Base-by-base conservation (phyloP, 1,284 basidiomycete species). In the Cutaneotrichosporon sp. region DNA sequence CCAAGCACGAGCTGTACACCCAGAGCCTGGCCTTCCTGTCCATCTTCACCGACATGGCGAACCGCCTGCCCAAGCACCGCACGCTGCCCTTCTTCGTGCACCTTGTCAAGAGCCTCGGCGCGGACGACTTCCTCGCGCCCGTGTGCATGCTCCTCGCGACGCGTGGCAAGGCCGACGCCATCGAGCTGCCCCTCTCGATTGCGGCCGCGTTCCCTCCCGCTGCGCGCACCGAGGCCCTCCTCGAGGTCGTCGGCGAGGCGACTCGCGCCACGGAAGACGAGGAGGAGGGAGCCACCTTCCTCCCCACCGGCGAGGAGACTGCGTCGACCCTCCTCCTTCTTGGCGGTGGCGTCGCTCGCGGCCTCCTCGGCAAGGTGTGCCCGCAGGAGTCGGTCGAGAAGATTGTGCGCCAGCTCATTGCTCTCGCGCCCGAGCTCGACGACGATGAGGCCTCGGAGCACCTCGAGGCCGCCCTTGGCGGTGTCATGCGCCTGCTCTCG, bases 141-240 rank as follows among this genome's bases (percentile, higher is more conserved):
- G 80, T 97, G 9, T 87, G 85, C 66, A 90, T 97, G 87, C 85
- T 98, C 1, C 83, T 98, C 13, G 84, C 94, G 1, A 92, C 95
- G 71, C 71, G 87, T 88, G 55, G 84, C 65, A 46, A 72, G 72
- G 24, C 56, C 64, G 58, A 64, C 56, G 34, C 56, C 25, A 25
- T 67, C 56, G 89, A 92, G 75, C 84, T 83, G 53, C 70, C 82
- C 1, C 83, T 86, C 31, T 89, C 91, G 54, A 82, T 85, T 2
- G 83, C 83, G 31, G 80, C 76, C 27, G 84, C 87, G 0, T 83
- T 95, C 57, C 79, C 85, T 25, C 81, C 95, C 11, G 88, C 81
- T 9, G 53, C 56, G 3, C 66, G 70, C 67, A 29, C 66, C 69
- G 34, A 91, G 87, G 83, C 87, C 8, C 78, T 91, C 49, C 82